Evolutionary conservation across 1,284 basidiomycete species (phyloP), one percentile per base, ranked within the genome.

Genomic region (Ceratobasidium sp.): DNA sequence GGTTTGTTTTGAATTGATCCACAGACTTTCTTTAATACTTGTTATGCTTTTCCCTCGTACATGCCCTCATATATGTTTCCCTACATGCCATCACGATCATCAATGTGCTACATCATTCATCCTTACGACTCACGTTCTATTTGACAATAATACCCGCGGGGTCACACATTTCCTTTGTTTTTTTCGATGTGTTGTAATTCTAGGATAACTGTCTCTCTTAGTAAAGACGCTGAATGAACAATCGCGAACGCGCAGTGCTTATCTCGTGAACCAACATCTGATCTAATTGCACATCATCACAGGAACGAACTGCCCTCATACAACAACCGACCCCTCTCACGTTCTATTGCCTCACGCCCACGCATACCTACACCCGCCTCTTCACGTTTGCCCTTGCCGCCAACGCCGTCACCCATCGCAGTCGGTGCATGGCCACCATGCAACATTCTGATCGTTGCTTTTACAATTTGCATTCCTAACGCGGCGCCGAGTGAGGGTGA

Each of bases 351-450:
- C 76, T 84, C 85, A 83, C 90, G 90, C 76, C 88, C 88, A 83
- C 89, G 87, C 84, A 94, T 85, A 48, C 93, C 93, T 77, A 84
- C 86, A 16, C 93, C 93, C 83, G 91, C 93, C 81, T 90, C 89
- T 82, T 91, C 82, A 82, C 89, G 92, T 82, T 88, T 87, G 35
- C 90, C 92, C 76, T 87, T 86, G 1, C 93, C 93, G 30, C 93
- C 93, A 64, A 94, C 82, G 30, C 93, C 93, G 83, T 94, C 88
- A 18, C 93, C 93, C 91, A 94, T 93, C 0, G 87, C 87, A 62
- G 91, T 83, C n/a, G 93, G 93, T 38, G 90, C 90, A 83, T 92
- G 89, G 0, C 93, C 93, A 4, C 91, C 88, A 78, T 93, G 90
- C 66, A 94, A 86, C 86, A 94, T 87, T 81, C 90, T 87, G 82